Evolutionary conservation across 805 yeast species (phyloP).

Genomic region (Candida montana): DNA sequence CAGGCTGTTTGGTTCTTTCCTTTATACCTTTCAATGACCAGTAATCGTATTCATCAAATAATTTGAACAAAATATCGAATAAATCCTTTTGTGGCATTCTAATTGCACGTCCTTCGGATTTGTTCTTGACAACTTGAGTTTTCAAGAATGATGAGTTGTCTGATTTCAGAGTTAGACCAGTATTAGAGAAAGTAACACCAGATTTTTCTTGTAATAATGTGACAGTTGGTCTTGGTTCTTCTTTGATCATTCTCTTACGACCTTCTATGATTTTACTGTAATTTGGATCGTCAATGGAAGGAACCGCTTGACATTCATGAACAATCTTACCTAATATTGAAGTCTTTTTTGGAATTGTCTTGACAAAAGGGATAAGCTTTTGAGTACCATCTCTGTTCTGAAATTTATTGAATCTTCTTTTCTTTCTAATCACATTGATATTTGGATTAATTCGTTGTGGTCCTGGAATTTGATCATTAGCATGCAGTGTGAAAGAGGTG

Average conservation of each 20-base stretch:
- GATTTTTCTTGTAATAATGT: conserved; percentile 74
- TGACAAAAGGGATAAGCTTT: conserved; percentile 71
- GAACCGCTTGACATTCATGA: conserved; percentile 88
- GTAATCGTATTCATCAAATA: conserved; percentile 92
- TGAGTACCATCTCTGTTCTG: conserved; percentile 32
- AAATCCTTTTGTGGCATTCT: conserved; percentile 92
- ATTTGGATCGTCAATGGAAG: conserved; percentile 67
- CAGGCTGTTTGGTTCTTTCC: conserved; percentile 95
- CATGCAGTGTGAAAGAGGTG: conserved; percentile 3
- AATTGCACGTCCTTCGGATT: conserved; percentile 76
- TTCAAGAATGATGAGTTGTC: conserved; percentile 66
- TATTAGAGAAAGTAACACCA: conserved; percentile 82
- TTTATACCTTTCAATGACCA: conserved; percentile 94
- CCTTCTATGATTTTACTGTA: conserved; percentile 59
- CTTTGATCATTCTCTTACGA: conserved; percentile 43
- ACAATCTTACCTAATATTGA: conserved; percentile 79
- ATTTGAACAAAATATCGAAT: conserved; percentile 77
- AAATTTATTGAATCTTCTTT: conserved; percentile 32
- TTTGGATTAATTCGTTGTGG: background rate
- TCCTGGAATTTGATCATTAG: conserved; percentile 25
- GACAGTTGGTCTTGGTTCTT: conserved; percentile 52
- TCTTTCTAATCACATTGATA: conserved; percentile 5
- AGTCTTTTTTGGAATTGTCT: conserved; percentile 85
- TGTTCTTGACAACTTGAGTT: conserved; percentile 37
- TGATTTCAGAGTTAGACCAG: conserved; percentile 77